Percentiles rank a stretch among this genome's conserved stretches.
Conservation (phyloP, 2,329 filamentous ascomycete species). For the Penicillium olsonii region DNA sequence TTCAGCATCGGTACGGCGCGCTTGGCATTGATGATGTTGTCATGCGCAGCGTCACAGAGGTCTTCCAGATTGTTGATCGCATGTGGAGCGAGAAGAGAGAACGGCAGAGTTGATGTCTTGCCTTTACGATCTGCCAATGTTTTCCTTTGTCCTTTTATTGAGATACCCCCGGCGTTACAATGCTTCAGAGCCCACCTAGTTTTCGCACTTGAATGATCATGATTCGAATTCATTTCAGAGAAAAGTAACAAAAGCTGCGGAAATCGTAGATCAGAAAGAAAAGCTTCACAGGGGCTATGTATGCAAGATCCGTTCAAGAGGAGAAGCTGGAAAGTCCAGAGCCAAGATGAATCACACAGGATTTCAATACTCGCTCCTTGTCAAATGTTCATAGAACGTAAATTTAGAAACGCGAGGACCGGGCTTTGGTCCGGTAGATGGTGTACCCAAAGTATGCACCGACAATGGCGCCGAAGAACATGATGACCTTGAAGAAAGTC, state of each 20-base stretch:
- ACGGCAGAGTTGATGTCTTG: slow-evolving; percentile 11
- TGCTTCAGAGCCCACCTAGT: neutral
- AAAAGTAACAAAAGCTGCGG: slow-evolving; percentile 11
- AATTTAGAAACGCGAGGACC: slow-evolving; percentile 43
- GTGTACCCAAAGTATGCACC: slow-evolving; percentile 86
- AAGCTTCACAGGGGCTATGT: slow-evolving; percentile 15
- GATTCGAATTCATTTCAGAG: slow-evolving; percentile 24
- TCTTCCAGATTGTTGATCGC: slow-evolving; percentile 86
- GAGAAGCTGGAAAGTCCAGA: slow-evolving; percentile 19
- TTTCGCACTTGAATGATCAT: slow-evolving; percentile 18
- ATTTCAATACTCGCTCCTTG: slow-evolving; percentile 11
- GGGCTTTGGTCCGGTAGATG: slow-evolving; percentile 68
- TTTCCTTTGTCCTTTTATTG: slow-evolving; percentile 3
- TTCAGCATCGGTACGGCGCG: slow-evolving; percentile 82
- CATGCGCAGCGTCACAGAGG: slow-evolving; percentile 78
- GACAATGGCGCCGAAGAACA: slow-evolving; percentile 69
- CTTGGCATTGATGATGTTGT: slow-evolving; percentile 68
- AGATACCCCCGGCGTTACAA: slow-evolving; percentile 15
- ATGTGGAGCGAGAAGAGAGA: slow-evolving; percentile 69
- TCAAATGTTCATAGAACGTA: slow-evolving; percentile 6
- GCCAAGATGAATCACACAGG: slow-evolving; percentile 18
- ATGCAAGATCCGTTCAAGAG: slow-evolving; percentile 25
- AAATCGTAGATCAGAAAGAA: slow-evolving; percentile 16
- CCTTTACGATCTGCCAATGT: slow-evolving; percentile 9
- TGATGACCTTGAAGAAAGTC: slow-evolving; percentile 79